phyloP scores from a whole-genome alignment of 257 asterid species.

The Solanum appendiculatum region DNA sequence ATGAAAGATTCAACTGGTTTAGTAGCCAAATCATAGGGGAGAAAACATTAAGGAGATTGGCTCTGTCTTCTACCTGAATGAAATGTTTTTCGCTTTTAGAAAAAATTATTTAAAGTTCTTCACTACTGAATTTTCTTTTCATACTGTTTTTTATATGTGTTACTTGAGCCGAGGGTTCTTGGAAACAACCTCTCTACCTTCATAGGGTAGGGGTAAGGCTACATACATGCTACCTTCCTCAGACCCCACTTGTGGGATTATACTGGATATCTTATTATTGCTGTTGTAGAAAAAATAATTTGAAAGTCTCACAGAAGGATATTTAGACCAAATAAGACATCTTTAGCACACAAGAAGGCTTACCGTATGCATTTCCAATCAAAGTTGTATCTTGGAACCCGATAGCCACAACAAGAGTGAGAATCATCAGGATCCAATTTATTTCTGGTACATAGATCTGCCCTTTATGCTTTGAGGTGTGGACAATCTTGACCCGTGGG shows the following conservation, averaged over 20 bases:
- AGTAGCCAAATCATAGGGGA: not conserved
- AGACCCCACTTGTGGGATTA: too few species aligned
- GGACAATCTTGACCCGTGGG: constrained; percentile 51
- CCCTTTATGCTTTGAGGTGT: constrained; percentile 53
- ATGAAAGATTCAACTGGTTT: not conserved
- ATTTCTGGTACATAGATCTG: constrained; percentile 68
- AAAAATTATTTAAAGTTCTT: not conserved
- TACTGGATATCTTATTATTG: too few species aligned
- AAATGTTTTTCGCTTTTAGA: not conserved
- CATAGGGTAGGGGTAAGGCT: too few species aligned
- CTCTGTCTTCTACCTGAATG: not conserved
- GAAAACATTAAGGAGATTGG: not conserved
- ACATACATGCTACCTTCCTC: too few species aligned
- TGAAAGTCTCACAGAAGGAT: not conserved
- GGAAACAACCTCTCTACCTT: too few species aligned
- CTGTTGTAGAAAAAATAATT: not conserved
- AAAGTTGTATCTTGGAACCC: constrained; percentile 48
- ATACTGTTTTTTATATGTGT: too few species aligned
- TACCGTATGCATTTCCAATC: constrained; percentile 65
- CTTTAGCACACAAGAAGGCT: not conserved
- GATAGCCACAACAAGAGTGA: constrained; percentile 40
- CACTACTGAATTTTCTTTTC: too few species aligned
- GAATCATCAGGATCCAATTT: constrained; percentile 58
- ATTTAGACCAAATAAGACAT: not conserved
- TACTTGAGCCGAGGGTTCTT: too few species aligned